phyloP scores from a whole-genome alignment of 352 stramenopile species.

The Thraustochytrium striatum region DNA sequence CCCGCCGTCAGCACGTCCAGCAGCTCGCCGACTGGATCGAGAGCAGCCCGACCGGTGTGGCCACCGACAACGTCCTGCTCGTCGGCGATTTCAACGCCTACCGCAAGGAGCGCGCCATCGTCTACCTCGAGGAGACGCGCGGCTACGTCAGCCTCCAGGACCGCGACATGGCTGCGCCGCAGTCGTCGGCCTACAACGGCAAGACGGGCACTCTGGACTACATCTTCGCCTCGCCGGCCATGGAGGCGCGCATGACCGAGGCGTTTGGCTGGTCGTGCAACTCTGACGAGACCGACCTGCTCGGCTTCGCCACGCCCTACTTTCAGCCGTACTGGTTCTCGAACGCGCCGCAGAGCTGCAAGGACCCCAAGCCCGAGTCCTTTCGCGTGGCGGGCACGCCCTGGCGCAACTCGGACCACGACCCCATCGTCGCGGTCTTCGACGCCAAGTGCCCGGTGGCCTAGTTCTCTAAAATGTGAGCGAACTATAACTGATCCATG shows the following conservation, averaged over 20 bases:
- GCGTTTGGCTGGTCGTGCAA: conserved; percentile 26
- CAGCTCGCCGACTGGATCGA: conserved; percentile 12
- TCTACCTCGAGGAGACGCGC: neutral
- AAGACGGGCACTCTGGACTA: conserved; percentile 37
- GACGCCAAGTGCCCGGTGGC: too few species aligned
- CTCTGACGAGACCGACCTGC: conserved; percentile 2
- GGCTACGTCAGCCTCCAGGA: neutral
- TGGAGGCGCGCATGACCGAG: neutral
- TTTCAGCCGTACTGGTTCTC: conserved; percentile 13
- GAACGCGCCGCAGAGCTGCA: neutral
- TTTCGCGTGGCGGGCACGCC: neutral
- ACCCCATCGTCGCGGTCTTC: conserved; percentile 6
- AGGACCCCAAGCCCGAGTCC: neutral
- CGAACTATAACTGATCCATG: too few species aligned
- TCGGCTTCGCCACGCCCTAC: conserved; percentile 8
- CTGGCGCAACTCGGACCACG: conserved; percentile 24
- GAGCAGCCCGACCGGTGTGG: neutral
- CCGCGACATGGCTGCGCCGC: conserved; percentile 20
- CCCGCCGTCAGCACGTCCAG: conserved; percentile 15
- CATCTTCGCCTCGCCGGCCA: neutral
- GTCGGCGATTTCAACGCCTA: conserved; percentile 38
- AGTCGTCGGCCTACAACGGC: conserved; percentile 25
- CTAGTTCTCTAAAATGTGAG: too few species aligned
- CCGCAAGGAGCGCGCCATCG: conserved; percentile 8
- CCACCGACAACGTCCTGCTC: conserved; percentile 16